Base-by-base conservation (phyloP, 495 filamentous ascomycete species). In the Niebla homalea region DNA sequence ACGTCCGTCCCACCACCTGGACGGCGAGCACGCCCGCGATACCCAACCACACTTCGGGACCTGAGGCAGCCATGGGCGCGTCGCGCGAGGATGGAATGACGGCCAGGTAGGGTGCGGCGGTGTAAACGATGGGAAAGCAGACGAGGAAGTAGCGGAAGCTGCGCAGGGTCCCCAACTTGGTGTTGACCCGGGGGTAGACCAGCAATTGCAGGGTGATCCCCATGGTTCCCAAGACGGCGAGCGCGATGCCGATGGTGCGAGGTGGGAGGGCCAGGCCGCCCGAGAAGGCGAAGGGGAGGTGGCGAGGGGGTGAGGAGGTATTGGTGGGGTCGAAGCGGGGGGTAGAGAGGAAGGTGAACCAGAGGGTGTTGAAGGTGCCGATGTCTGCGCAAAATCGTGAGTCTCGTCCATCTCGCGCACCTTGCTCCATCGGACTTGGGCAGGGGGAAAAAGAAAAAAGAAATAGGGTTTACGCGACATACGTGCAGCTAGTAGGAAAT, bases 331-430 rank as follows among this genome's bases (percentile, higher is more conserved):
- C 73, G 55, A 80, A 81, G 32, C 85, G 83, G 0, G 86, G 83
- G 0, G 86, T 85, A 0, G 83, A 87, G 51, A 94, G 80, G 71
- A 89, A 90, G 50, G 87, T 73, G 52, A 85, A 83, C 85, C 84
- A 90, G 41, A 90, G 73, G 44, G 80, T 83, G 64, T 86, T 86
- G 72, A 89, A 92, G 39, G 85, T 85, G 52, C 82, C 84, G 63
- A 89, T 74, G 58, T 89, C 29, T 32, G 29, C 29, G 8, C 8
- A 32, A 32, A 11, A 32, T 32, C 29, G 3, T 32, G 8, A 32
- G 8, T 32, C 14, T 32, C 7, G 29, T 32, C 29, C 29, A 11
- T 32, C 0, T 32, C 14, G 29, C 14, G 29, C 29, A 32, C 29
- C 5, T 8, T 32, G 10, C 8, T 32, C 5, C 29, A 11, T 6